Evolutionary conservation across 805 yeast species (phyloP).

Genomic region (Kockiozyma suomiensis): DNA sequence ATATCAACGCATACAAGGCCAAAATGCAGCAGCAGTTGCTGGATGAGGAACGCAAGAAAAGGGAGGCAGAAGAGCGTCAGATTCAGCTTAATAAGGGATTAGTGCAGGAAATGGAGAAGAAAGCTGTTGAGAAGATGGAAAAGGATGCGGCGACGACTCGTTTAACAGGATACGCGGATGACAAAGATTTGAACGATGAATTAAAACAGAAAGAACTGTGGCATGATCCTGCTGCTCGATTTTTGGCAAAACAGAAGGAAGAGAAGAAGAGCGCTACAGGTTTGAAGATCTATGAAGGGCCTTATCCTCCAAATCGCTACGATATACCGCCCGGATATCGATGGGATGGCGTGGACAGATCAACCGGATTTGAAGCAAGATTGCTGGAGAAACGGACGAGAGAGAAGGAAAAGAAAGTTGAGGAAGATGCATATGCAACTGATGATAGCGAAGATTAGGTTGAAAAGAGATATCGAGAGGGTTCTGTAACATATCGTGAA

Average conservation of each 20-base stretch:
- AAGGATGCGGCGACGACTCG: slow-evolving; percentile 37
- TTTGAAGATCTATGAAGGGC: slow-evolving; percentile 57
- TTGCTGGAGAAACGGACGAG: slow-evolving; percentile 49
- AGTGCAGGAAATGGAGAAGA: slow-evolving; percentile 46
- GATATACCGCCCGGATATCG: slow-evolving; percentile 73
- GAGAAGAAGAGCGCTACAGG: slow-evolving; percentile 46
- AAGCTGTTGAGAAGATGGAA: slow-evolving; percentile 44
- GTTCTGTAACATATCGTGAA: too few relatives aligned
- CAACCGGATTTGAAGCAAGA: slow-evolving; percentile 79
- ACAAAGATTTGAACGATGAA: slow-evolving; percentile 45
- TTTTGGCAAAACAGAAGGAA: slow-evolving; percentile 41
- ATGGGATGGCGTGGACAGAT: slow-evolving; percentile 92
- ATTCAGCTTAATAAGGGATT: slow-evolving; percentile 45
- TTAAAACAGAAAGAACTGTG: slow-evolving; percentile 44
- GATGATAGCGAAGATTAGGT: slow-evolving; percentile 21
- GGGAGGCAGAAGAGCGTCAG: slow-evolving; percentile 36
- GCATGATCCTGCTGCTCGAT: slow-evolving; percentile 68
- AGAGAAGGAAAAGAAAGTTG: slow-evolving; percentile 31
- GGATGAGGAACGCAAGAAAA: slow-evolving; percentile 37
- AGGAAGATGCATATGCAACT: slow-evolving; percentile 31
- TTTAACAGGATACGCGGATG: slow-evolving; percentile 45
- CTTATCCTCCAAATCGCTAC: slow-evolving; percentile 70
- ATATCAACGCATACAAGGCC: slow-evolving; percentile 43
- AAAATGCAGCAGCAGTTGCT: slow-evolving; percentile 36
- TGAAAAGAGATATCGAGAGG: too few relatives aligned